Base-by-base conservation (phyloP, 2,329 filamentous ascomycete species). In the Talaromyces sp. region DNA sequence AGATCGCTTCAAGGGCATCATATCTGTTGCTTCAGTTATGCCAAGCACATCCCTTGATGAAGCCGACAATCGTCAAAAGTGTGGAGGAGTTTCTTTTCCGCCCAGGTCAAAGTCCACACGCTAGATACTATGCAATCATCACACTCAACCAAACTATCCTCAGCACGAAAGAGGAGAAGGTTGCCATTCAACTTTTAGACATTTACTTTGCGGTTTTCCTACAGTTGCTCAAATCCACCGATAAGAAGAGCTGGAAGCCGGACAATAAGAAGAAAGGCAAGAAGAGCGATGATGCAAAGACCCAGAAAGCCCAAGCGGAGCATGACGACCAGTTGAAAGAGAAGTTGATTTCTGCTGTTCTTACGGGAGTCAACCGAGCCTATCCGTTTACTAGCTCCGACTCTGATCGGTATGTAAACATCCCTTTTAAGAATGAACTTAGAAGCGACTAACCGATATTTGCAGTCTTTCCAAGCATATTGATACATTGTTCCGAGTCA, bases 91-190 rank as follows among this genome's bases (percentile, higher is more conserved):
- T 96, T 56, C 81, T 99, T 25, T 90, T 97, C 74, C 88, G 92
- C 61, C 91, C 93, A 0, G 91, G 92, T 11, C 95, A 98, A 77
- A 94, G 88, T 73, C 84, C 90, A 41, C 91, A 96, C 71, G 92
- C 94, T 47, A 96, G 92, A 75, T 99, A 99, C 79, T 97, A 97
- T 77, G 93, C 92, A 39, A 89, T 97, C 76, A 97, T 97, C 75
- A 98, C 95, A 0, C 84, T 99, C 59, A 99, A 99, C 76, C 96
- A 99, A 79, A 98, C 94, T 0, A 93, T 98, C 59, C 80, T 99
- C 59, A 96, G 91, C 76, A 86, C 81, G 63, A 95, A 90, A 72
- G 94, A 98, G 73, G 89, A 93, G 45, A 84, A 87, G 19, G 85
- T 96, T 19, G 93, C 93, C 8, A 89, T 90, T 73, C 87, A 90